Base-by-base conservation (phyloP, 225 moss, liverwort and hornwort species). In the Sphagnum tenellum region DNA sequence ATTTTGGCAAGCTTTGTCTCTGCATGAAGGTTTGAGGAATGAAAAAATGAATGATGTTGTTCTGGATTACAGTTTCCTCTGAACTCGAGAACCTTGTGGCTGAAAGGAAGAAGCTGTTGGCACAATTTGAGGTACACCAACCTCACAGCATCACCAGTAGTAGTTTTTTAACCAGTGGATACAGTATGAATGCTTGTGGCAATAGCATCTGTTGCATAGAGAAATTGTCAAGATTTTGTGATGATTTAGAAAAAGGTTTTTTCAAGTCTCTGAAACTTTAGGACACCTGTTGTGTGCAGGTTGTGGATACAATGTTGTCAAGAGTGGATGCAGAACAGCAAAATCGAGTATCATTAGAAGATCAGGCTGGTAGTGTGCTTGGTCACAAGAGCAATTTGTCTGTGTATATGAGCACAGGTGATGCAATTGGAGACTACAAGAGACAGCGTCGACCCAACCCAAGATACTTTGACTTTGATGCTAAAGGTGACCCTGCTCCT, bases 361-460 rank as follows among this genome's bases (percentile, higher is more conserved):
- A 84, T 48, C 72, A 76, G 56, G 56, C 73, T 48, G 88, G 76
- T 29, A 75, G 75, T 69, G 71, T 76, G 47, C 75, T 73, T 70
- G 81, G 79, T 69, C 79, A 75, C 59, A 82, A 79, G 54, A 75
- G 71, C 61, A 67, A 76, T 65, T 61, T 63, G 55, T 81, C 81
- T 64, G 77, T 71, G 55, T 77, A 81, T 53, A 69, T 76, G 44
- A 74, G 77, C 61, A 71, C 71, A 50, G 80, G 77, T 64, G 85
- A 89, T 66, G 79, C 74, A 55, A 80, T 75, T 75, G 82, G 82
- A 60, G 86, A 85, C 46, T 72, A 71, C 45, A 96, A 96, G 82
- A 79, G 95, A 78, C 92, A 85, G 45, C 89, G 95, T 48, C 88
- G 95, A 60, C 95, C 95, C 5, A 96, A 96, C 61, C 95, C 89